These are phyloP conservation scores for Trichoderma sp. DNA, from an alignment of 2,329 filamentous ascomycete species.

Conservation along the genomic window DNA sequence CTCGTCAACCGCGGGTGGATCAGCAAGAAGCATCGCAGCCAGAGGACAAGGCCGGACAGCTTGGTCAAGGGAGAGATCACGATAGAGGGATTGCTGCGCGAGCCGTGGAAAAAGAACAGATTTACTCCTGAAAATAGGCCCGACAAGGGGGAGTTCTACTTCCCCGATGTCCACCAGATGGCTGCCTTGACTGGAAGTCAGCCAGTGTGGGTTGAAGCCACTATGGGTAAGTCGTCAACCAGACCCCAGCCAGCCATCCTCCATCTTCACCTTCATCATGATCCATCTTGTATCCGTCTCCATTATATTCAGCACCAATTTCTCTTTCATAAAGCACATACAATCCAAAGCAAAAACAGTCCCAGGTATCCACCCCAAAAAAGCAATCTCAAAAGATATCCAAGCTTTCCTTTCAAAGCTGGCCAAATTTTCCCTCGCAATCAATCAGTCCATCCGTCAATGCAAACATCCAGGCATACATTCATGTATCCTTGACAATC, in stretches of 20 bases:
- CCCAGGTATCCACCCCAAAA: neutral
- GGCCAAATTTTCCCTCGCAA: neutral
- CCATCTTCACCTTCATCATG: neutral
- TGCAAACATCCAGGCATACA: neutral
- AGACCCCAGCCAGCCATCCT: neutral
- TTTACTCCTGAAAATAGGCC: conserved; percentile 93
- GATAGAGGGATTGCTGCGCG: conserved; percentile 81
- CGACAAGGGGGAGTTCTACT: conserved; percentile 85
- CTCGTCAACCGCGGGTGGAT: conserved; percentile 95
- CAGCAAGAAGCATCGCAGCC: conserved; percentile 69
- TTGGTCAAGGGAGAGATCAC: conserved; percentile 72
- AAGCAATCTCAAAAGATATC: neutral
- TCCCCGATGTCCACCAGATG: conserved; percentile 93
- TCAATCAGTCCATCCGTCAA: neutral
- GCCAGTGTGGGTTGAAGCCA: conserved; percentile 93
- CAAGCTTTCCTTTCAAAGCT: neutral
- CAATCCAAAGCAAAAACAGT: neutral
- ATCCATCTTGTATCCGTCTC: neutral
- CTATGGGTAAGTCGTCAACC: conserved; percentile 68
- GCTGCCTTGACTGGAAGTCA: conserved; percentile 79
- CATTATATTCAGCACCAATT: neutral
- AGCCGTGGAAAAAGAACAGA: conserved; percentile 97
- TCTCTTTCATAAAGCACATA: neutral
- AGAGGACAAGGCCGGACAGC: conserved; percentile 66
- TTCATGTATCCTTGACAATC: neutral